Conservation (phyloP, 75 land plant genomes). For the Pinus tabuliformis region DNA sequence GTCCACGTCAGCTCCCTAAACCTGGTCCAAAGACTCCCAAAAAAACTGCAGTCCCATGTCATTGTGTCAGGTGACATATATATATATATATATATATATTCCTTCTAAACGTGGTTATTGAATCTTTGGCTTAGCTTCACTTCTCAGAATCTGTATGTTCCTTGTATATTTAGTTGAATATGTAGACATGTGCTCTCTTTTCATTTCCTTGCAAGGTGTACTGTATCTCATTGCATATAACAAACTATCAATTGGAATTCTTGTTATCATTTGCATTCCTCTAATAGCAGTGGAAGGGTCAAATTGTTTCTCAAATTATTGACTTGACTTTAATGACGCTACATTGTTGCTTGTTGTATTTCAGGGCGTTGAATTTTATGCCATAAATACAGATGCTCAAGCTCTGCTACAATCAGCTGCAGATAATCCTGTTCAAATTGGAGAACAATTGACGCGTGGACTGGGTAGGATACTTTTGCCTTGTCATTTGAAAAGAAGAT, state of each 20-base stretch:
- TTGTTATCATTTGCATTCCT: not conserved
- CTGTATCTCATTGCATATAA: not conserved
- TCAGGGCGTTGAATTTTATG: conserved; percentile 95
- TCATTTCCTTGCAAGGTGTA: too few species aligned
- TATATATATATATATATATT: too few species aligned
- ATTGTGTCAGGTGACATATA: too few species aligned
- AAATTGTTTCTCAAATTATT: not conserved
- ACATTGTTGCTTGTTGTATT: conserved; percentile 1
- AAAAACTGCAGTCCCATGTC: too few species aligned
- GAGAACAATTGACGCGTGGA: conserved; percentile 88
- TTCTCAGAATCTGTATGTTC: too few species aligned
- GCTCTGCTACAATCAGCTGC: conserved; percentile 82
- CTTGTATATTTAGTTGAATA: too few species aligned
- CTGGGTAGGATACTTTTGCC: conserved; percentile 47
- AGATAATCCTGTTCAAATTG: conserved; percentile 80
- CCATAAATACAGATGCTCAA: conserved; percentile 92
- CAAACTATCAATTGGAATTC: not conserved
- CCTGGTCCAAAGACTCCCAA: too few species aligned
- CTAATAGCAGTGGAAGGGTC: not conserved
- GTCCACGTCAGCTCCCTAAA: too few species aligned
- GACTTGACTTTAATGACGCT: not conserved
- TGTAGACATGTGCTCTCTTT: too few species aligned
- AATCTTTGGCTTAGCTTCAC: too few species aligned
- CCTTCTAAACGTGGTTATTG: too few species aligned
- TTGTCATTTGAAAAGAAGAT: not conserved